Base-by-base conservation (phyloP, 83 land plant species). In the Diphasiastrum complanatum region DNA sequence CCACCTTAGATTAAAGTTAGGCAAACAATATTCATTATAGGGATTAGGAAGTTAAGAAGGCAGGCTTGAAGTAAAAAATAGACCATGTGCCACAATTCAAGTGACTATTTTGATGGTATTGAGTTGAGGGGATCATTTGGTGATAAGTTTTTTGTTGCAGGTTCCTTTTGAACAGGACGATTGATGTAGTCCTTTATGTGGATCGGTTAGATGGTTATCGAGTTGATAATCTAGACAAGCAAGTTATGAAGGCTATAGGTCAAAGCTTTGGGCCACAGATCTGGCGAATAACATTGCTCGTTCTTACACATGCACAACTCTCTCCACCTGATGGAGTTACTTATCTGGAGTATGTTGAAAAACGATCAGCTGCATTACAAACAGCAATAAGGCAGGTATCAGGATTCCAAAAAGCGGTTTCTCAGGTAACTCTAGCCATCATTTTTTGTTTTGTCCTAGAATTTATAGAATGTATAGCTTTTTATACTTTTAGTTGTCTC, bases 301-400 rank as follows among this genome's bases (percentile, higher is more conserved):
- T 85, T 31, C 83, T 92, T 29, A 92, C 98, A 38, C 98, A 92
- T 75, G 98, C 96, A 23, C 98, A 92, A 48, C 81, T 88, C 48
- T 85, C 91, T 1, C 98, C 96, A 25, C 96, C 98, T 57, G 98
- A 92, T 72, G 88, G 82, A 16, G 67, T 81, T 35, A 79, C 26
- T 47, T 92, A 88, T 74, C 65, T 68, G 11, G 96, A 83, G 1
- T 92, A 80, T 55, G 74, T 78, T 51, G 52, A 56, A 24, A 83
- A 60, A 75, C 77, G 98, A 52, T 92, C 96, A 28, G 82, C 75
- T 34, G 80, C 84, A 40, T 53, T 92, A 35, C 53, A 78, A 38
- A 76, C 68, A 63, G 64, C 64, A 47, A 76, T 92, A 20, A 79
- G 76, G 24, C 33, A 48, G 31, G 89, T 77, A 36, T 82, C 86